Conservation (phyloP, 352 stramenopile species). For the Globisporangium recalcitrans region DNA sequence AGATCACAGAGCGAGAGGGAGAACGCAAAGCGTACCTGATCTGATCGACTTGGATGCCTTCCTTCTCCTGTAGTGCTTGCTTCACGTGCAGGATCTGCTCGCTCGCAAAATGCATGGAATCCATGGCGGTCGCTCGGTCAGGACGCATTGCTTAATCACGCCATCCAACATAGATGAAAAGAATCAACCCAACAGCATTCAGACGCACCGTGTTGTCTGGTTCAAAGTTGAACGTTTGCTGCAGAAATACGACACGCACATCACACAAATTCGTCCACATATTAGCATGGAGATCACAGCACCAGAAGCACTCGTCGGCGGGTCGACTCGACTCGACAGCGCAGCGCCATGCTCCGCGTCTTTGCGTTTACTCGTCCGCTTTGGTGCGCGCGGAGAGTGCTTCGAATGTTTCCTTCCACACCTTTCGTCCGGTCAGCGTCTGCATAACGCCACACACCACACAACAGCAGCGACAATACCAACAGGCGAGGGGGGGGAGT, state of each 20-base stretch:
- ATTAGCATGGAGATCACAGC: not conserved
- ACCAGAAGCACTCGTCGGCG: not conserved
- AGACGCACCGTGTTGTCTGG: constrained; percentile 70
- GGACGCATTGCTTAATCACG: not conserved
- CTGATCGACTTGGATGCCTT: constrained; percentile 91
- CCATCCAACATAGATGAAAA: not conserved
- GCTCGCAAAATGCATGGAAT: not conserved
- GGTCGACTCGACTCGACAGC: not conserved
- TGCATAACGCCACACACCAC: constrained; percentile 18
- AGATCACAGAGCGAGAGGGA: not conserved
- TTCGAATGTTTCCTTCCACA: constrained; percentile 8
- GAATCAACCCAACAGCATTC: constrained; percentile 7
- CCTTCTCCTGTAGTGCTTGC: constrained; percentile 97
- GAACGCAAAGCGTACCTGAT: constrained; percentile 36
- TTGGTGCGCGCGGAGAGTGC: not conserved
- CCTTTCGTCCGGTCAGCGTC: constrained; percentile 84
- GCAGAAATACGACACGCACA: not conserved
- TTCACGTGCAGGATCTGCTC: constrained; percentile 94
- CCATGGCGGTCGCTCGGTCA: not conserved
- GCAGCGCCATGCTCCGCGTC: not conserved
- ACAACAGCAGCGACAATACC: not conserved
- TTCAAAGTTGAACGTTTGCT: constrained; percentile 89
- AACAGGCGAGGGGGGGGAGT: not conserved
- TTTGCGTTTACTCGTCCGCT: not conserved
- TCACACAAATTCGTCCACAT: not conserved